Evolutionary conservation across 805 yeast species (phyloP).

Genomic region (Kodamaea kaohsiungensis): DNA sequence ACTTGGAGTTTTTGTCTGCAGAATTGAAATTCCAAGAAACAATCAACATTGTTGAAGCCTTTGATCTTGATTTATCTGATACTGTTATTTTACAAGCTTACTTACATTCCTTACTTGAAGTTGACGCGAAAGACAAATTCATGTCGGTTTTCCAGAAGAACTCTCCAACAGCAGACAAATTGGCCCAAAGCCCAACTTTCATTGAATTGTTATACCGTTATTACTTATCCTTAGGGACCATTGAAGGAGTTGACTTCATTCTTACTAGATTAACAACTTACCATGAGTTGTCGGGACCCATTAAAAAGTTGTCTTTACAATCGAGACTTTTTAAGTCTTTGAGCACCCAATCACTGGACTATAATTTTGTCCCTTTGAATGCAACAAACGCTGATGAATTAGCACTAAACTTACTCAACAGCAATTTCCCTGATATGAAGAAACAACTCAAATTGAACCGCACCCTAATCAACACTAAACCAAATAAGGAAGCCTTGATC

Average conservation of each 20-base stretch:
- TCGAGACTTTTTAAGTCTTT: constrained; percentile 24
- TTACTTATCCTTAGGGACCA: constrained; percentile 21
- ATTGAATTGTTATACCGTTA: constrained; percentile 23
- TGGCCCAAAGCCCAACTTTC: constrained; percentile 16
- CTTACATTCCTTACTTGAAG: constrained; percentile 17
- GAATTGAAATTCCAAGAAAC: constrained; percentile 7
- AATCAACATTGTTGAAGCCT: constrained; percentile 9
- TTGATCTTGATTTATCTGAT: constrained; percentile 7
- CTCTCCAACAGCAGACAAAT: constrained; percentile 14
- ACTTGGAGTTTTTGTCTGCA: background rate
- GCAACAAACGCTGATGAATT: constrained; percentile 9
- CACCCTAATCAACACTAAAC: constrained; percentile 13
- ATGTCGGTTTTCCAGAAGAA: constrained; percentile 18
- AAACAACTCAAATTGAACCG: constrained; percentile 12
- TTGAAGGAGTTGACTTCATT: constrained; percentile 16
- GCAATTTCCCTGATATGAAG: constrained; percentile 18
- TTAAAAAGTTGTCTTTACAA: constrained; percentile 18
- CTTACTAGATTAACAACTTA: constrained; percentile 18
- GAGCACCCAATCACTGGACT: constrained; percentile 1
- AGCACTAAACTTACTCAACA: constrained; percentile 8
- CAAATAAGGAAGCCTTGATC: constrained; percentile 10
- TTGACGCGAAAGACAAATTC: constrained; percentile 16
- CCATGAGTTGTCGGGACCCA: constrained; percentile 14
- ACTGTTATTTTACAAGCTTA: constrained; percentile 2
- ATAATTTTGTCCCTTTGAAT: background rate